A percentile compares a stretch with the other conserved stretches of the same genome.
phyloP scores from a whole-genome alignment of 169 alveolate species.

The Eimeria brunetti region DNA sequence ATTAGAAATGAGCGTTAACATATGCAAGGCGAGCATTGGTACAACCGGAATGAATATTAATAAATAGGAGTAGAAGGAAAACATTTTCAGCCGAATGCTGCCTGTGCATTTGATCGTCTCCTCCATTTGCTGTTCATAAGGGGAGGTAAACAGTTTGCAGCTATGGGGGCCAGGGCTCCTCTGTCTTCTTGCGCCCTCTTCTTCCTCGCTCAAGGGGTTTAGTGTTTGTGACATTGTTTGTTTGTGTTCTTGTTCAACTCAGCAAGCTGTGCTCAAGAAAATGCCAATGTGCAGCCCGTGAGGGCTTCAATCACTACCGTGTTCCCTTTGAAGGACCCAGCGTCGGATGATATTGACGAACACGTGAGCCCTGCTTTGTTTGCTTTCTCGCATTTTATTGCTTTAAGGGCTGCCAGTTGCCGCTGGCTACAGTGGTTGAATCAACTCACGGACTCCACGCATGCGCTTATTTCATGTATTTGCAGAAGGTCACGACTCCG shows the following conservation, averaged over 20 bases:
- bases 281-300: constrained; percentile 9
- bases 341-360: constrained; percentile 17
- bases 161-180: background rate
- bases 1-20: too few relatives aligned
- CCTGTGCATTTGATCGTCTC: background rate
- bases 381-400: background rate
- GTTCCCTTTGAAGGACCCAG: constrained; percentile 23
- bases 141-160: background rate
- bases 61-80: too few relatives aligned
- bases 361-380: background rate
- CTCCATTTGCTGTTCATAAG: background rate
- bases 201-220: background rate
- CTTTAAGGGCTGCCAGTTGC: background rate
- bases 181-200: too few relatives aligned
- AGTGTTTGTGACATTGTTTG: background rate
- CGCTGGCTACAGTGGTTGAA: background rate
- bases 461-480: background rate
- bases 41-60: too few relatives aligned
- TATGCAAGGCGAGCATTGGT: too few relatives aligned
- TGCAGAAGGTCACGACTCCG: constrained; percentile 38
- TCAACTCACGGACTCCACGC: background rate
- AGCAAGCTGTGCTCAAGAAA: constrained; percentile 25
- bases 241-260: background rate
- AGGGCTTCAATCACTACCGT: background rate
- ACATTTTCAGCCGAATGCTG: background rate